These are phyloP conservation scores for Kappamyces sp. DNA, from an alignment of 192 early-diverging fungal species.

Conservation along the genomic window DNA sequence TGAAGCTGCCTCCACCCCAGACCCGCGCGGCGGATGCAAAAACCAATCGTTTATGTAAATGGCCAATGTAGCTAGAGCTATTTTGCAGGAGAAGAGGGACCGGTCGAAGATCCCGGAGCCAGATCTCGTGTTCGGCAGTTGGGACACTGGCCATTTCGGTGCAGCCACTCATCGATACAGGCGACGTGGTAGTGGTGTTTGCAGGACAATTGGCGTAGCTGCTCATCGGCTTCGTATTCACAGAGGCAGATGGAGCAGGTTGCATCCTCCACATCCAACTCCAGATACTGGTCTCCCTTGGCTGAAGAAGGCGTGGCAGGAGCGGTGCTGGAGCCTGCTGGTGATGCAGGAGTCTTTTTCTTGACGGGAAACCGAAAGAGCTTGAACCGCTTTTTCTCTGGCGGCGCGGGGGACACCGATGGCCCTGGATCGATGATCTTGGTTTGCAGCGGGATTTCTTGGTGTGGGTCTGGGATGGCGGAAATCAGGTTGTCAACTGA, in stretches of 20 bases:
- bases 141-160: constrained; percentile 6
- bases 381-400: constrained; percentile 3
- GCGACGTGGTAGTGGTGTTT: constrained; percentile 79
- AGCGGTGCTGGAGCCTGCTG: background rate
- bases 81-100: too few relatives aligned
- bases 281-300: constrained; percentile 1
- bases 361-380: background rate
- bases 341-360: background rate
- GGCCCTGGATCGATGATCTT: background rate
- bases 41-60: too few relatives aligned
- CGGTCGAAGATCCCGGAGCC: too few relatives aligned
- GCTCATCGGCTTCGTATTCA: constrained; percentile 74
- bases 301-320: background rate
- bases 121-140: too few relatives aligned
- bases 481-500: background rate
- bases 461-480: background rate
- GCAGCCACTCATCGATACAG: constrained; percentile 71
- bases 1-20: too few relatives aligned
- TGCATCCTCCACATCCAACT: constrained; percentile 14
- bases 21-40: too few relatives aligned
- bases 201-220: constrained; percentile 77
- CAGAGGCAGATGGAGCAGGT: constrained; percentile 93
- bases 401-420: background rate
- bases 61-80: too few relatives aligned
- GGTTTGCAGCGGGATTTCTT: background rate